phyloP scores from a whole-genome alignment of 2,329 filamentous ascomycete species.

The Fusarium drepaniforme region DNA sequence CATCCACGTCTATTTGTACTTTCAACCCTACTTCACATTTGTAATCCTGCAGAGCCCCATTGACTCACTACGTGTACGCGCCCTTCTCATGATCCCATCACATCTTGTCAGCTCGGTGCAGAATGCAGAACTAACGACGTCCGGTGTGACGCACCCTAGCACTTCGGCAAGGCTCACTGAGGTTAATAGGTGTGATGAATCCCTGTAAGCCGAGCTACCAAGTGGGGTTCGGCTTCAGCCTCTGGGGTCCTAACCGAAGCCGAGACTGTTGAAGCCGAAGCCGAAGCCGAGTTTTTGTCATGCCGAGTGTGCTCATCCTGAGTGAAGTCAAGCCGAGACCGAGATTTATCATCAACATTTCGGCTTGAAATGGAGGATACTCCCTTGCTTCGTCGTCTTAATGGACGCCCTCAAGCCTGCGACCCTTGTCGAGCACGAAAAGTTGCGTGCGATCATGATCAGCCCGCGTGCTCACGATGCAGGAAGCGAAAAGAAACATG shows the following conservation, averaged over 20 bases:
- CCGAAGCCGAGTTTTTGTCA: conserved; percentile 26
- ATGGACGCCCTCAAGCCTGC: conserved; percentile 46
- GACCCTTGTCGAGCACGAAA: conserved; percentile 57
- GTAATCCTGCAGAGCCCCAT: conserved; percentile 5
- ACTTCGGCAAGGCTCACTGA: conserved; percentile 1
- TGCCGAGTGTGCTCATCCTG: neutral
- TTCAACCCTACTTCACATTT: conserved; percentile 7
- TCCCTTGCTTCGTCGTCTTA: conserved; percentile 42
- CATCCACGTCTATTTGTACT: conserved; percentile 33
- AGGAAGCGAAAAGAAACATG: conserved; percentile 52
- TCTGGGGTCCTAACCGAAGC: conserved; percentile 3
- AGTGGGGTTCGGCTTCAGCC: conserved; percentile 15
- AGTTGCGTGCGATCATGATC: conserved; percentile 57
- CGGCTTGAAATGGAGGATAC: conserved; percentile 31
- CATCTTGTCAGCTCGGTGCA: neutral
- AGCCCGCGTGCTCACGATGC: conserved; percentile 56
- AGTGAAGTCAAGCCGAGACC: conserved; percentile 20
- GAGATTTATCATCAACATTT: conserved; percentile 12
- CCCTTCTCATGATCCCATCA: conserved; percentile 36
- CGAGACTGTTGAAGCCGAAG: conserved; percentile 12
- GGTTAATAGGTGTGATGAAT: neutral
- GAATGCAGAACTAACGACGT: neutral
- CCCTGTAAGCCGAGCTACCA: conserved; percentile 36
- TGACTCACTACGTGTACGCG: conserved; percentile 34
- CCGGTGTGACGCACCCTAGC: conserved; percentile 37